Evolutionary conservation across 257 asterid genomes (phyloP).

Genomic region (Ophiorrhiza pumila): DNA sequence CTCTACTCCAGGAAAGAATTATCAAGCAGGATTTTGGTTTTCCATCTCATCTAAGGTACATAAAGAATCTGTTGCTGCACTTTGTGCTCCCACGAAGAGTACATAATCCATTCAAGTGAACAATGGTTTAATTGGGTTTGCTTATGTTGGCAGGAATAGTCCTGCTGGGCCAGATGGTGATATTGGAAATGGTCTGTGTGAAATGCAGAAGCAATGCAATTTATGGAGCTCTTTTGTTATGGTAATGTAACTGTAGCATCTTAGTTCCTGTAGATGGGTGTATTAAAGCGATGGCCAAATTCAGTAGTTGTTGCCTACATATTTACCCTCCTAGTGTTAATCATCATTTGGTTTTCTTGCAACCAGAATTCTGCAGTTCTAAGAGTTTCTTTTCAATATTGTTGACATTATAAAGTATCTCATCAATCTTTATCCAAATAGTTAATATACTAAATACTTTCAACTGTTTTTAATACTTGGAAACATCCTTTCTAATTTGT

Average conservation of each 20-base stretch:
- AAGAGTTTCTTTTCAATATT: background rate
- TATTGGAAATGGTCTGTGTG: conserved; percentile 42
- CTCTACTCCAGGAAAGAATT: conserved; percentile 36
- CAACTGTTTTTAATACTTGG: background rate
- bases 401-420: background rate
- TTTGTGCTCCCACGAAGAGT: conserved; percentile 8
- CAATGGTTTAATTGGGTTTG: conserved; percentile 23
- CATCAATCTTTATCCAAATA: background rate
- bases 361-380: background rate
- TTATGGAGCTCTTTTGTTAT: conserved; percentile 63
- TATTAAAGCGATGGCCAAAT: background rate
- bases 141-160: conserved; percentile 32
- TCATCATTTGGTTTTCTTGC: background rate
- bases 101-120: conserved; percentile 7
- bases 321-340: background rate
- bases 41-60: conserved; percentile 50
- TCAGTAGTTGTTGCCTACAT: background rate
- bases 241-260: conserved; percentile 39
- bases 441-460: too few relatives aligned
- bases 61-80: conserved; percentile 16
- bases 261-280: background rate
- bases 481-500: background rate
- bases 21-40: conserved; percentile 48
- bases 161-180: conserved; percentile 30
- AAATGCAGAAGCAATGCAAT: conserved; percentile 54